Conservation (phyloP, 2,329 filamentous ascomycete species). For the Byssoonygena ceratinophila region DNA sequence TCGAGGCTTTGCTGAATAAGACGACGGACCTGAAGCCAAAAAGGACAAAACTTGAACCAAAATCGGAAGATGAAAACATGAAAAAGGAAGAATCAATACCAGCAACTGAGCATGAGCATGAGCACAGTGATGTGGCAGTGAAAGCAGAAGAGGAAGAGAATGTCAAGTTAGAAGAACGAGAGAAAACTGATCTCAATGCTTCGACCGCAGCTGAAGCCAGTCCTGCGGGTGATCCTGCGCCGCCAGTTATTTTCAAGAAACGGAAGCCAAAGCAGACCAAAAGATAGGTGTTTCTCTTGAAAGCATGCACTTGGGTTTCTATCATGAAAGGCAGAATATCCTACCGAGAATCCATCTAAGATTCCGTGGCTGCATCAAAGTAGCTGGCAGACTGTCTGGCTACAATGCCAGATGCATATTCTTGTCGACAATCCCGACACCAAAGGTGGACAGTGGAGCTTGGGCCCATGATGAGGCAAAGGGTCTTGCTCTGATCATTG, state of each 20-base stretch:
- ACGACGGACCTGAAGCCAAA: constrained; percentile 30
- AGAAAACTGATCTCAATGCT: constrained; percentile 10
- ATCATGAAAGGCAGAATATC: not conserved
- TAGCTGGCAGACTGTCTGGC: too few relatives aligned
- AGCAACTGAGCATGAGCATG: too few relatives aligned
- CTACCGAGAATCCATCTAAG: not conserved
- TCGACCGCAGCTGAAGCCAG: constrained; percentile 14
- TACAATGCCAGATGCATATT: too few relatives aligned
- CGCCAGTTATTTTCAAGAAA: constrained; percentile 40
- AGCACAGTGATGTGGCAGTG: too few relatives aligned
- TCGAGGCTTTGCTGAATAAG: constrained; percentile 36
- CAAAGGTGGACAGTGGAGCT: not conserved
- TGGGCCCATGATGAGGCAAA: not conserved
- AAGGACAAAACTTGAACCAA: constrained; percentile 12
- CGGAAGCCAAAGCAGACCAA: constrained; percentile 38
- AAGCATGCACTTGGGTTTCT: not conserved
- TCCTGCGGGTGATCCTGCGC: constrained; percentile 2
- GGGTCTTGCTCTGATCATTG: not conserved
- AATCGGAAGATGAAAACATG: constrained; percentile 9
- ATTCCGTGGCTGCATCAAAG: not conserved
- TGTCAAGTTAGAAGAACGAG: constrained; percentile 25
- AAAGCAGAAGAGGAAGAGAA: constrained; percentile 19
- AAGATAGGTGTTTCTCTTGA: constrained; percentile 22
- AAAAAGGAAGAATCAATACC: constrained; percentile 1
- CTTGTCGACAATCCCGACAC: too few relatives aligned